Percentiles rank a stretch among this genome's conserved stretches.
These are phyloP conservation scores for Heterotrichella gracilis DNA, from an alignment of 352 stramenopile species.

Conservation along the genomic window DNA sequence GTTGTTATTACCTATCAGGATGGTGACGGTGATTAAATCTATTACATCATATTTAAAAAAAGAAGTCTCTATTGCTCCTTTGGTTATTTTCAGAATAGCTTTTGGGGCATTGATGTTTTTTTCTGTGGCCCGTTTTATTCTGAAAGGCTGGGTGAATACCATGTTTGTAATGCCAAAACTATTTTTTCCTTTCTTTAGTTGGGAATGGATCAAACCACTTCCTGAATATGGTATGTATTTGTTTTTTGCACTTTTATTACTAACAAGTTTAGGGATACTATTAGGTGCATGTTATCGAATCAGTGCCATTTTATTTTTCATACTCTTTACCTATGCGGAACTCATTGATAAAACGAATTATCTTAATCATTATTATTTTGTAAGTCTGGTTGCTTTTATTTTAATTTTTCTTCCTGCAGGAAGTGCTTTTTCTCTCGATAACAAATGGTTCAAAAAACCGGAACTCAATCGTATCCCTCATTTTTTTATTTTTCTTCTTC, in stretches of 20 bases:
- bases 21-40: constrained; percentile 2
- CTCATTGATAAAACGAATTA: constrained; percentile 1
- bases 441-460: background rate
- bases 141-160: background rate
- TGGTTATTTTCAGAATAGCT: constrained; percentile 5
- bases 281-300: background rate
- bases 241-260: background rate
- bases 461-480: background rate
- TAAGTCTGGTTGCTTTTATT: background rate
- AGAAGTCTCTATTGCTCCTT: background rate
- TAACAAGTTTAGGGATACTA: background rate
- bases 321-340: background rate
- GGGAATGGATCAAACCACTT: background rate
- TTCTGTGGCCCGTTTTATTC: background rate
- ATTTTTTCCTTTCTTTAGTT: background rate
- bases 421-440: background rate
- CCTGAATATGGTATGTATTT: background rate
- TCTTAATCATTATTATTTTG: constrained; percentile 10
- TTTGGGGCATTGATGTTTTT: background rate
- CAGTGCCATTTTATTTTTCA: background rate
- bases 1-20: background rate
- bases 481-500: background rate
- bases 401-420: background rate
- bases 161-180: background rate
- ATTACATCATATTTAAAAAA: background rate